Evolutionary conservation across 1,139 yeast genomes (phyloP).

Genomic region (Keqinozyma sinolaborantium): DNA sequence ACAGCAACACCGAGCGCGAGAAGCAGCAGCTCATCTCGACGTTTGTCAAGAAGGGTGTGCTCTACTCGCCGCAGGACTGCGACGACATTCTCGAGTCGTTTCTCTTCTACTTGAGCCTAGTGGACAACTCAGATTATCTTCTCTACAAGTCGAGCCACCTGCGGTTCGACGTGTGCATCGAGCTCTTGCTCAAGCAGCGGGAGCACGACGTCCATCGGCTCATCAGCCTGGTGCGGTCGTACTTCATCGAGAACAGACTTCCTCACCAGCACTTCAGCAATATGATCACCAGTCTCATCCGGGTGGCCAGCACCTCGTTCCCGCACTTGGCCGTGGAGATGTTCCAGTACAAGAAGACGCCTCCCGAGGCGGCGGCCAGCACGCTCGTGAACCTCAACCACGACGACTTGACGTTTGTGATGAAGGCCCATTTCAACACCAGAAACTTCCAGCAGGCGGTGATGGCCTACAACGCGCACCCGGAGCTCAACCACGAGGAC

Average conservation of each 20-base stretch:
- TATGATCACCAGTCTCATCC: background rate
- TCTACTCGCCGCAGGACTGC: conserved; percentile 3
- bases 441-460: conserved; percentile 22
- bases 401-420: conserved; percentile 25
- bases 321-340: background rate
- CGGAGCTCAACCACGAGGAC: conserved; percentile 27
- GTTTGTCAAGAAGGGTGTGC: conserved; percentile 18
- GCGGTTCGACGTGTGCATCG: background rate
- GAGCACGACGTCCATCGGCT: background rate
- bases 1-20: conserved; percentile 6
- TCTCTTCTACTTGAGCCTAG: background rate
- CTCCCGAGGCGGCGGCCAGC: background rate
- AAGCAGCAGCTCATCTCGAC: conserved; percentile 18
- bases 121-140: background rate
- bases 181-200: background rate
- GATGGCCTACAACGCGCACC: conserved; percentile 19
- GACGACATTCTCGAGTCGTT: background rate
- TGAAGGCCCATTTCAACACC: conserved; percentile 24
- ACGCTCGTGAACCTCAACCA: conserved; percentile 6
- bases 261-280: background rate
- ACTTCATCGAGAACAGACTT: background rate
- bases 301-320: background rate
- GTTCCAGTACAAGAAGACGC: background rate
- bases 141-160: background rate
- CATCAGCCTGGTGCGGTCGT: background rate